Base-by-base conservation (phyloP, 2,329 filamentous ascomycete species). In the Fusarium circinatum region DNA sequence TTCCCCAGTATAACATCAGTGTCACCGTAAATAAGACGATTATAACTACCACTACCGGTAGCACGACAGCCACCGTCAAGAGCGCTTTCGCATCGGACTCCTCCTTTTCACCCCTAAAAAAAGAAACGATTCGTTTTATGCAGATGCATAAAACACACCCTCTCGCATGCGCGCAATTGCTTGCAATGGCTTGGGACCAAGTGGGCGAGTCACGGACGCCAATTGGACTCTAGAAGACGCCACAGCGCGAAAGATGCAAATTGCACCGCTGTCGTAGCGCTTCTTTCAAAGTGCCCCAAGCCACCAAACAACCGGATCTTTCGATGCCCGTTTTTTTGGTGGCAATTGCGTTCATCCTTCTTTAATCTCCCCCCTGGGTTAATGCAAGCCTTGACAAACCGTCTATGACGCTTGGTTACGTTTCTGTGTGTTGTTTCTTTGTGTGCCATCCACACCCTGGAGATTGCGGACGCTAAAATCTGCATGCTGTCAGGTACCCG, bases 401-500 rank as follows among this genome's bases (percentile, higher is more conserved):
- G 30, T 62, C 45, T 26, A 71, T 74, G 71, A 71, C 66, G 66
- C 66, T 62, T 47, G 62, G 62, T 62, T 51, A 38, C n/a, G 48
- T 22, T 38, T 41, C 47, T 14, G 48, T 45, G 32, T n/a, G 47
- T 67, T 58, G n/a, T n/a, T 60, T 39, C 57, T 59, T 56, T 60
- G 32, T 38, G 49, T 38, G n/a, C 1, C 36, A 30, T 20, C 44
- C 44, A 49, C 51, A 14, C 30, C 28, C 32, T 28, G 32, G 32
- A 61, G 34, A 72, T 30, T 41, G 30, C 17, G 18, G 34, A 60
- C 66, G 62, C 71, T 72, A 65, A 56, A 18, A 54, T 28, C 49
- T 72, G 70, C 68, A 72, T 42, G 58, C 70, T 68, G 44, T 69
- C 70, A 73, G 71, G 71, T 74, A 73, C 71, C 62, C 66, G 70